Evolutionary conservation across 306 rosid species (phyloP).

Genomic region (Cajanus cajan): DNA sequence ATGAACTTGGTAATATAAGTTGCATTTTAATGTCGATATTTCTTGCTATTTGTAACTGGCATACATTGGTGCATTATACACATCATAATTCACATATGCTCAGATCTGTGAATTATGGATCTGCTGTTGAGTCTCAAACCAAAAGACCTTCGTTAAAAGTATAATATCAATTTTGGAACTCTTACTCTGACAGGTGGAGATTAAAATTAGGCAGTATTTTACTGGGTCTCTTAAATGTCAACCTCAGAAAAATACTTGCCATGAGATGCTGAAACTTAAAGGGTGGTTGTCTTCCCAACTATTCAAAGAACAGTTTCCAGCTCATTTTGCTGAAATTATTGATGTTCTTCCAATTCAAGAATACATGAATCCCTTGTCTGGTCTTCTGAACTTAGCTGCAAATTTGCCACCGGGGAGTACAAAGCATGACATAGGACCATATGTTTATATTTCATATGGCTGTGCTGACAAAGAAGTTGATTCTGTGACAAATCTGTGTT

Average conservation of each 20-base stretch:
- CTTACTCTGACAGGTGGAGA: slow-evolving; percentile 77
- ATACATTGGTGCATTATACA: neutral
- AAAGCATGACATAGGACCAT: slow-evolving; percentile 81
- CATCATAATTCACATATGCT: neutral
- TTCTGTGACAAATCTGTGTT: slow-evolving; percentile 69
- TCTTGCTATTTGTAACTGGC: slow-evolving; percentile 13
- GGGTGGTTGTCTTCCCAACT: slow-evolving; percentile 89
- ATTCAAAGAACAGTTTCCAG: slow-evolving; percentile 90
- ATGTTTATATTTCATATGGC: slow-evolving; percentile 73
- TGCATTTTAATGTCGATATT: neutral
- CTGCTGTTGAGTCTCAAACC: slow-evolving; percentile 1
- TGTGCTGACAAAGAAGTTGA: slow-evolving; percentile 63
- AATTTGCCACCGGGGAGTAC: slow-evolving; percentile 66
- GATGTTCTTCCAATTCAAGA: slow-evolving; percentile 82
- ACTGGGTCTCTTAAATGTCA: slow-evolving; percentile 72
- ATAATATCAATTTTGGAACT: slow-evolving; percentile 13
- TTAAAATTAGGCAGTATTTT: slow-evolving; percentile 76
- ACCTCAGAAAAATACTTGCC: slow-evolving; percentile 58
- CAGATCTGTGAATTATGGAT: neutral
- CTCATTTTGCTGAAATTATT: slow-evolving; percentile 76
- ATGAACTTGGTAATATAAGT: neutral
- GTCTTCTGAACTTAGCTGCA: slow-evolving; percentile 83
- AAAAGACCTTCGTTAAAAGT: slow-evolving; percentile 3
- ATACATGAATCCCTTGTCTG: slow-evolving; percentile 86
- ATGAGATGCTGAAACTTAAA: slow-evolving; percentile 72